A percentile compares a stretch with the other conserved stretches of the same genome.
Evolutionary conservation across 768 basidiomycete genomes (phyloP).

Genomic region (Lentinus brumalis): DNA sequence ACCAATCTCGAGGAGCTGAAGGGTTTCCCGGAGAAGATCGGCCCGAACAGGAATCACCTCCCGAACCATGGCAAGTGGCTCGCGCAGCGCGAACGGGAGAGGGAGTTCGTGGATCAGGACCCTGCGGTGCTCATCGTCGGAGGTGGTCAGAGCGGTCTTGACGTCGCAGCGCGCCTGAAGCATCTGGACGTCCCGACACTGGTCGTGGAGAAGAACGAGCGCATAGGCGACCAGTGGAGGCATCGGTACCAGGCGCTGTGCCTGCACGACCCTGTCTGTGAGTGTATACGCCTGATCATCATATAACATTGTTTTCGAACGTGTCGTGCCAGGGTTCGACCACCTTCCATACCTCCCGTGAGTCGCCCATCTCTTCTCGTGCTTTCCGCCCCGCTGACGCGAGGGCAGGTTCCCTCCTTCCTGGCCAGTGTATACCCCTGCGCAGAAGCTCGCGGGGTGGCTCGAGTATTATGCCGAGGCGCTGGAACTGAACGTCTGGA

Average conservation of each 20-base stretch:
- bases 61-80: constrained; percentile 46
- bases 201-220: constrained; percentile 61
- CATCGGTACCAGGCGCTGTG: constrained; percentile 67
- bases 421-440: constrained; percentile 62
- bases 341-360: constrained; percentile 60
- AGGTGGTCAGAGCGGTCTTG: constrained; percentile 56
- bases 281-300: constrained; percentile 28
- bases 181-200: constrained; percentile 49
- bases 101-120: constrained; percentile 44
- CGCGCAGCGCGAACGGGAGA: constrained; percentile 37
- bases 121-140: constrained; percentile 56
- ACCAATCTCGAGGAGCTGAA: constrained; percentile 55
- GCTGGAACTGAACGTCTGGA: constrained; percentile 68
- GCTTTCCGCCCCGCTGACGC: neutral
- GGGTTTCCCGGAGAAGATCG: constrained; percentile 44
- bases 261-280: constrained; percentile 68
- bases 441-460: constrained; percentile 67
- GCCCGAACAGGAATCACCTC: constrained; percentile 33
- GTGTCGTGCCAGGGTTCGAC: constrained; percentile 39
- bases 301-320: neutral
- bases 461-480: constrained; percentile 62
- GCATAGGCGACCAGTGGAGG: constrained; percentile 69
- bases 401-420: constrained; percentile 52
- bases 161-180: constrained; percentile 61
- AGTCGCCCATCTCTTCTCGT: constrained; percentile 22